phyloP scores from a whole-genome alignment of 2,329 filamentous ascomycete genomes.

The Seiridium cupressi region DNA sequence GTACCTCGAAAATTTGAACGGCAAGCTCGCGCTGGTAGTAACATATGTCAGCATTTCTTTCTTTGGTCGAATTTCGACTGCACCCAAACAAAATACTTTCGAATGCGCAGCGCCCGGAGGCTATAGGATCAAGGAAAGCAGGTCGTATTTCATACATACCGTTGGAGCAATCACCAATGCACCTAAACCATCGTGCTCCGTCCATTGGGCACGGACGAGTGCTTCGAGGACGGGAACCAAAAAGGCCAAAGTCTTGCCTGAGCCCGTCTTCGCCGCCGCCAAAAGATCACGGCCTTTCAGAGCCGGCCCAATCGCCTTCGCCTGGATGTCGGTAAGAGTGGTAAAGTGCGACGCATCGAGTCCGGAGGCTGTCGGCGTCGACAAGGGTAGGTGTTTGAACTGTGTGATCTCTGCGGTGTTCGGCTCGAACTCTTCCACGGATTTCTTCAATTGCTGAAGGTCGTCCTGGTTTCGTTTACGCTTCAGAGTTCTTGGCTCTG shows the following conservation, averaged over 20 bases:
- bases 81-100: too few species aligned
- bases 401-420: constrained; percentile 59
- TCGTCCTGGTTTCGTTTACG: constrained; percentile 40
- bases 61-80: too few species aligned
- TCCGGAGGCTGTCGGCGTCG: constrained; percentile 73
- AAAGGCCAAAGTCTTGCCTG: constrained; percentile 93
- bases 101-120: too few species aligned
- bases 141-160: constrained; percentile 22
- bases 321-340: constrained; percentile 86
- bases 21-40: constrained; percentile 67
- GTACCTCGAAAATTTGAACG: constrained; percentile 93
- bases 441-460: constrained; percentile 35
- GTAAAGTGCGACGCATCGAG: constrained; percentile 87
- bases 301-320: constrained; percentile 81
- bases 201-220: constrained; percentile 84
- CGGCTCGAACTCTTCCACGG: constrained; percentile 48
- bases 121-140: too few species aligned
- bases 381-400: constrained; percentile 86
- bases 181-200: constrained; percentile 85
- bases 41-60: too few species aligned
- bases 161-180: constrained; percentile 93
- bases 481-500: constrained; percentile 33
- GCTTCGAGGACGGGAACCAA: constrained; percentile 90
- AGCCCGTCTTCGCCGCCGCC: constrained; percentile 92
- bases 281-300: constrained; percentile 86